These are phyloP conservation scores for Claviceps sp. DNA, from an alignment of 2,329 filamentous ascomycete genomes.

Conservation along the genomic window DNA sequence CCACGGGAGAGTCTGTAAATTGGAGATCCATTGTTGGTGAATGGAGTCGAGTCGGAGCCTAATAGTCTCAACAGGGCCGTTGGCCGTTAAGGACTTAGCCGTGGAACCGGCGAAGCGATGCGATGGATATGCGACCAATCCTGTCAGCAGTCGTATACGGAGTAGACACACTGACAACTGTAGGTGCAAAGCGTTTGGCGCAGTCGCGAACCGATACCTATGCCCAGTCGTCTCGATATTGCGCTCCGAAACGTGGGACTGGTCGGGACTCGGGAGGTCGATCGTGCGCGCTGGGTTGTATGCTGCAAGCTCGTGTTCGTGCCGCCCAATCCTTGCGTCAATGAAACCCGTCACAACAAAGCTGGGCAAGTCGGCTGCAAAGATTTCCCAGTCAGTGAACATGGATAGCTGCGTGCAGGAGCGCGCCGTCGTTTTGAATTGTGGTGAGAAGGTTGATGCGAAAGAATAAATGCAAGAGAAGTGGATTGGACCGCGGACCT, in stretches of 20 bases:
- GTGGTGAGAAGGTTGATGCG: not conserved
- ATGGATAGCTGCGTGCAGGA: not conserved
- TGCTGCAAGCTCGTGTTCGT: not conserved
- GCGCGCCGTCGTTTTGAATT: not conserved
- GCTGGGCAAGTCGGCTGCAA: not conserved
- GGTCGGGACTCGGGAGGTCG: not conserved
- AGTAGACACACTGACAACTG: not conserved
- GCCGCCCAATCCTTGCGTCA: not conserved
- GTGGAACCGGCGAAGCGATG: not conserved
- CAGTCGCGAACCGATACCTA: not conserved
- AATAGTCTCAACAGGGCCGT: not conserved
- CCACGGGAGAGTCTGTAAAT: conserved; percentile 1
- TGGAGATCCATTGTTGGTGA: conserved; percentile 14
- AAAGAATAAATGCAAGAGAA: not conserved
- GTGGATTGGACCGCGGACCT: not conserved
- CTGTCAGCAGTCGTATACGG: not conserved
- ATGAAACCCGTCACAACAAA: not conserved
- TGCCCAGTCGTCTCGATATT: not conserved
- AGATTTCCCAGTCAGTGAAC: not conserved
- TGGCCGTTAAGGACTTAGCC: not conserved
- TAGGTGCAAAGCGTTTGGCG: not conserved
- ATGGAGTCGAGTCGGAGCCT: not conserved
- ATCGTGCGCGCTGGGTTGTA: not conserved
- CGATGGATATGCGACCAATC: not conserved
- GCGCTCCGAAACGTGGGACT: not conserved